Base-by-base conservation (phyloP, 768 basidiomycete genomes). In the Symmetrospora coprosmae region DNA sequence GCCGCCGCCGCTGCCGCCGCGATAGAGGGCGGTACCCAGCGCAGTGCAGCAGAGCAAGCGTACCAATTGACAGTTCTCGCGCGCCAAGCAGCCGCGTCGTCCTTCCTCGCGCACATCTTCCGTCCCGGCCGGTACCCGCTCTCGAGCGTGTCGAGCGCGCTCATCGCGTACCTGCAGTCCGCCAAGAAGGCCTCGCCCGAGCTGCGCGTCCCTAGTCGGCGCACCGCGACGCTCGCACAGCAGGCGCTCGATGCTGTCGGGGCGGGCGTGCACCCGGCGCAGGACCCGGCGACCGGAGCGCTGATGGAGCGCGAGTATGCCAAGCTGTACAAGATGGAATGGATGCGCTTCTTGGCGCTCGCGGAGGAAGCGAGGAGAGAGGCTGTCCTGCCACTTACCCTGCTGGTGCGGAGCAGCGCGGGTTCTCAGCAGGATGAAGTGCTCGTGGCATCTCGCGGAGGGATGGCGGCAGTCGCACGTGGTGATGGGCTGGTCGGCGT, bases 251-350 rank as follows among this genome's bases (percentile, higher is more conserved):
- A 58, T 21, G 21, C 23, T 27, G 43, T 58, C 19, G 55, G 40
- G 11, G 4, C 23, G 4, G n/a, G n/a, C 27, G 17, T 58, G 17
- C n/a, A 21, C 17, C 28, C 46, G 2, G 25, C 19, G 7, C 28
- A 31, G 30, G 55, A 58, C 23, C 27, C 55, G 5, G 19, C 17
- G 39, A 58, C 55, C 4, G 55, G 55, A 2, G 55, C 55, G 7
- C 39, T 46, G 4, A n/a, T 31, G 8, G 37, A 34, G n/a, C 39
- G 31, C 14, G 23, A 33, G 7, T 58, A 45, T 21, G 27, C 46
- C 31, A 58, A 58, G 27, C 28, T 28, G 40, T 58, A 58, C 21
- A 58, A 58, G 55, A 21, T 38, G n/a, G 55, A 58, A 46, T 41
- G 31, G 9, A 28, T 58, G 55, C 43, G 46, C n/a, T 4, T 58